Conservation (phyloP, 164 flowering plant species). For the Tetrastigma voinierianum region DNA sequence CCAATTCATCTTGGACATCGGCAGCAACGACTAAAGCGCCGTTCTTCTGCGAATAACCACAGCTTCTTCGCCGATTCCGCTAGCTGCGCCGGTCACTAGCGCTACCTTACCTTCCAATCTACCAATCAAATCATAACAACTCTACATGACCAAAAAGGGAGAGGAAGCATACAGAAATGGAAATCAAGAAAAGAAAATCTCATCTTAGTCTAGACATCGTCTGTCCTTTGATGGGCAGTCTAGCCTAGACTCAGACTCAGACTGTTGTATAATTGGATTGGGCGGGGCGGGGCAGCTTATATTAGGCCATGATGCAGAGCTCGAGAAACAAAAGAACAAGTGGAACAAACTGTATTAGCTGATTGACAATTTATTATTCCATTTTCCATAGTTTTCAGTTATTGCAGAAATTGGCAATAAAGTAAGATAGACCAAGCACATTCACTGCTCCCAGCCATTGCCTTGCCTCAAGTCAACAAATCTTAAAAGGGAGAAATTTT, state of each 20-base stretch:
- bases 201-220: slow-evolving; percentile 33
- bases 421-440: no score
- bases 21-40: slow-evolving; percentile 64
- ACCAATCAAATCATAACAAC: not conserved
- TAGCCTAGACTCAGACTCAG: not conserved
- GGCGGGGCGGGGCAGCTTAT: slow-evolving; percentile 9
- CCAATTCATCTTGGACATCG: slow-evolving; percentile 68
- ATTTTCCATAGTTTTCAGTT: no score
- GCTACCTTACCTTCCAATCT: slow-evolving; percentile 79
- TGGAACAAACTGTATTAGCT: not conserved
- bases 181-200: not conserved
- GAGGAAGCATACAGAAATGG: not conserved
- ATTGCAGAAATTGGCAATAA: no score
- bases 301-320: slow-evolving; percentile 7
- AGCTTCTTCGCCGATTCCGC: slow-evolving; percentile 75
- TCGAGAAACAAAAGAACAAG: slow-evolving; percentile 4
- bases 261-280: no score
- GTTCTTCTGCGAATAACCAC: slow-evolving; percentile 49
- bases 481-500: not conserved
- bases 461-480: not conserved
- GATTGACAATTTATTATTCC: no score
- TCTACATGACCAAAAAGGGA: not conserved
- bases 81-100: slow-evolving; percentile 70
- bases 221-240: not conserved
- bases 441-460: no score